These are phyloP conservation scores for Ogataea minuta DNA, from an alignment of 805 yeast genomes.

Conservation along the genomic window DNA sequence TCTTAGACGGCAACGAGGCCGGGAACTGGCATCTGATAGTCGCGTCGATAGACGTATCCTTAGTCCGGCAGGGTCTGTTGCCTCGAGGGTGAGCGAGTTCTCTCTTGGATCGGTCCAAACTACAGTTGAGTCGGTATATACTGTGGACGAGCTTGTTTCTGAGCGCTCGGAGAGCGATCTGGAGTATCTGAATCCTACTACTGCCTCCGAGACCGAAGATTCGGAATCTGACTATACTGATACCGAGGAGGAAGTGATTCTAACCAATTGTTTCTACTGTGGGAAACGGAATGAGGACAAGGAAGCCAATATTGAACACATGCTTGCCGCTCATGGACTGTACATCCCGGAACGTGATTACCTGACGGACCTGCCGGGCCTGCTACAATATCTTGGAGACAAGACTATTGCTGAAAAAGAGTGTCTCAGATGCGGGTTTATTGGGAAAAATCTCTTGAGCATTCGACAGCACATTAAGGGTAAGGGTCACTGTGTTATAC, in stretches of 20 bases:
- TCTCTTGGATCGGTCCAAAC: conserved; percentile 42
- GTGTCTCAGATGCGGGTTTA: conserved; percentile 78
- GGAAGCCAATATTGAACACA: conserved; percentile 59
- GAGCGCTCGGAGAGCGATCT: conserved; percentile 19
- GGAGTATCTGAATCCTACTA: conserved; percentile 3
- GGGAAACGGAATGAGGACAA: conserved; percentile 38
- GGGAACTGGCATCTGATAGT: conserved; percentile 16
- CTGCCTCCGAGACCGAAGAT: conserved; percentile 17
- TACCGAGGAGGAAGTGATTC: conserved; percentile 31
- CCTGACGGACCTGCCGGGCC: conserved; percentile 64
- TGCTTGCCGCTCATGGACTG: conserved; percentile 78
- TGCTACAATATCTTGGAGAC: conserved; percentile 69
- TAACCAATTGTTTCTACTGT: conserved; percentile 50
- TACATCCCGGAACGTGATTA: conserved; percentile 81
- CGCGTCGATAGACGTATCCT: conserved; percentile 31
- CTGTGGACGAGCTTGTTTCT: conserved; percentile 23
- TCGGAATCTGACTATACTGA: conserved; percentile 16
- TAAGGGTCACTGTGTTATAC: conserved; percentile 85
- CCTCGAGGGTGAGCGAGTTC: conserved; percentile 54
- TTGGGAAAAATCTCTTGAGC: conserved; percentile 76
- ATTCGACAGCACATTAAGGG: conserved; percentile 82
- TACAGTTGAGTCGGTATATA: conserved; percentile 21
- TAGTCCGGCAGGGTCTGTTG: conserved; percentile 55
- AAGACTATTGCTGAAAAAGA: conserved; percentile 73
- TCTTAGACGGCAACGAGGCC: conserved; percentile 34